Base-by-base conservation (phyloP, 441 rosid species). In the Eruca vesicaria region DNA sequence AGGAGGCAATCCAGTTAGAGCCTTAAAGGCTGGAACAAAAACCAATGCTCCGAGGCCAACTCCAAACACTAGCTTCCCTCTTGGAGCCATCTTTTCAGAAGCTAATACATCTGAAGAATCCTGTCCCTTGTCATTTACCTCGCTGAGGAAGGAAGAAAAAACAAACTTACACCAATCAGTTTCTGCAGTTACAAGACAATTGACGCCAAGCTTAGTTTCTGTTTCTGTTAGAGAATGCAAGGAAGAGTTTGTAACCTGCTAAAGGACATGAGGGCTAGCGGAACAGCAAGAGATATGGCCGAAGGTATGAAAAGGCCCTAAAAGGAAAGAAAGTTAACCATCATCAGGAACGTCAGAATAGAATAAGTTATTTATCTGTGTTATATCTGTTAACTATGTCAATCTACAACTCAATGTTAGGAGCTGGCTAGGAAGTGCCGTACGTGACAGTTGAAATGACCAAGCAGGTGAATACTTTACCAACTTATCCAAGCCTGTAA, bases 1-100 rank as follows among this genome's bases (percentile, higher is more conserved):
- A 57, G 99, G 99, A 81, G 97, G 99, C 84, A 95, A 82, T 72
- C 99, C 98, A 9, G 98, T 95, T 50, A 95, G 76, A 80, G 97
- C 87, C 83, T 91, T 95, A 81, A 95, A 95, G 65, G 93, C 89
- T 3, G 98, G 98, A 82, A 93, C 99, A 87, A 90, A 95, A 56
- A 93, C 59, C 76, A 95, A 79, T 71, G 99, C 98, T 52, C 96
- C 98, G 16, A 95, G 28, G 63, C 98, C 97, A 68, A 89, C 93
- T 38, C 87, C 69, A 70, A 93, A 90, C 61, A 92, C 98, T 69
- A 95, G 91, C 83, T 82, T 75, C 67, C 98, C 99, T 78, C 97
- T 83, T 32, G 99, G 98, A 80, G 98, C 99, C 88, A 95, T 88
- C 76, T 90, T 90, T 77, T 95, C 98, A 69, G 96, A 81, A 57